Percentiles rank a stretch among this genome's conserved stretches.
These are phyloP conservation scores for Candolleomyces efflorescens DNA, from an alignment of 768 basidiomycete species.

Conservation along the genomic window DNA sequence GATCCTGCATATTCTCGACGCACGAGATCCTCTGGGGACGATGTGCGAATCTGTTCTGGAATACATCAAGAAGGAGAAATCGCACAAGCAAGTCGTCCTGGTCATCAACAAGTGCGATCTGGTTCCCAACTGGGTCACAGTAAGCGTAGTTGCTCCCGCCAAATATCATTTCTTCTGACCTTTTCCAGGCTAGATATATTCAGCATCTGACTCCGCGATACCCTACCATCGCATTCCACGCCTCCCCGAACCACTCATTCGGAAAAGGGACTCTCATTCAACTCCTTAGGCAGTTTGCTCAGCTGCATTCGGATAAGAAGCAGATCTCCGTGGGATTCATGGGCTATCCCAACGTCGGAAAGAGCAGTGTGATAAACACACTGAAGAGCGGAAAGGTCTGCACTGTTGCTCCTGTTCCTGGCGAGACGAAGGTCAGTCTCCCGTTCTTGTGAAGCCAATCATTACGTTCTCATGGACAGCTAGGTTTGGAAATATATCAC, in stretches of 20 bases:
- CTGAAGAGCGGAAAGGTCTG: constrained; percentile 98
- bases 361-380: constrained; percentile 97
- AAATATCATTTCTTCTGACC: constrained; percentile 1
- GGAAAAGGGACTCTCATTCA: constrained; percentile 98
- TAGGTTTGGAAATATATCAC: constrained; percentile 99
- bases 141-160: constrained; percentile 36
- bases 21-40: constrained; percentile 92
- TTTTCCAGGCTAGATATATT: constrained; percentile 82
- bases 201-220: constrained; percentile 92
- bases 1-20: constrained; percentile 91
- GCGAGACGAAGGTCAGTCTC: constrained; percentile 81
- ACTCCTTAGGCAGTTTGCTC: constrained; percentile 92
- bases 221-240: constrained; percentile 97
- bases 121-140: constrained; percentile 98
- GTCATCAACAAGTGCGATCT: constrained; percentile 98
- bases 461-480: constrained; percentile 12
- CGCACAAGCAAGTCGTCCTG: constrained; percentile 95
- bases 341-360: constrained; percentile 98
- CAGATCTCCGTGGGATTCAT: constrained; percentile 98
- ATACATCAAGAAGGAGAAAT: constrained; percentile 92
- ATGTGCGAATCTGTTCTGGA: constrained; percentile 92
- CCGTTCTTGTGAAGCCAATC: background rate
- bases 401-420: constrained; percentile 92
- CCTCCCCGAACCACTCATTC: constrained; percentile 98
- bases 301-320: constrained; percentile 97